Evolutionary conservation across 495 filamentous ascomycete genomes (phyloP).

Genomic region (Lepraria neglecta): DNA sequence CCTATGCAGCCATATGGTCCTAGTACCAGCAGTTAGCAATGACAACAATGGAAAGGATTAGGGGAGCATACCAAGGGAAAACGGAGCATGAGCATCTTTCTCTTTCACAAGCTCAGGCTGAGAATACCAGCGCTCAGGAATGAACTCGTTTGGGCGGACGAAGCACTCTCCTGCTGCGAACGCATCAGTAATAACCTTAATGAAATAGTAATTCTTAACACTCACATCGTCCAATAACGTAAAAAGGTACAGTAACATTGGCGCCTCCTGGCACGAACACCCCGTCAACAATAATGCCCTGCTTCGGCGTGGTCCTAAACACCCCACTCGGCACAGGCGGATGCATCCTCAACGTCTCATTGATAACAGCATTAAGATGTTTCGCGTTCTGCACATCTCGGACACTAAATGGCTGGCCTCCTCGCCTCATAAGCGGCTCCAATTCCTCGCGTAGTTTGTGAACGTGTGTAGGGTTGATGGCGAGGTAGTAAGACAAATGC

Average conservation of each 20-base stretch:
- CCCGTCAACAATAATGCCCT: slow-evolving; percentile 44
- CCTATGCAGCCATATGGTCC: slow-evolving; percentile 35
- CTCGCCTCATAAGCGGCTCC: slow-evolving; percentile 12
- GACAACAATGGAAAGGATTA: background rate
- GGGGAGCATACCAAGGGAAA: slow-evolving; percentile 21
- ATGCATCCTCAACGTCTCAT: slow-evolving; percentile 46
- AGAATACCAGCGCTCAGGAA: slow-evolving; percentile 24
- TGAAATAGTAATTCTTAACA: background rate
- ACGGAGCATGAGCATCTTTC: slow-evolving; percentile 15
- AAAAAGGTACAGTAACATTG: slow-evolving; percentile 36
- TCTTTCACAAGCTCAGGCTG: slow-evolving; percentile 22
- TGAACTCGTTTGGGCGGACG: slow-evolving; percentile 12
- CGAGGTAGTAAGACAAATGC: slow-evolving; percentile 37
- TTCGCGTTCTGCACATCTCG: slow-evolving; percentile 24
- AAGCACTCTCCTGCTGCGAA: slow-evolving; percentile 12
- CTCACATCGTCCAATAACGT: slow-evolving; percentile 35
- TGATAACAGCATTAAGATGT: slow-evolving; percentile 44
- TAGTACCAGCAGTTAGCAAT: background rate
- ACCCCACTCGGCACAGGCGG: slow-evolving; percentile 35
- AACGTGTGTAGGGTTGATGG: slow-evolving; percentile 27
- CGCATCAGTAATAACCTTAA: background rate
- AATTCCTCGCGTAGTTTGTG: slow-evolving; percentile 34
- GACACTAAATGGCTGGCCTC: slow-evolving; percentile 20
- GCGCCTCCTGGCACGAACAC: slow-evolving; percentile 40
- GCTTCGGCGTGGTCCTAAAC: slow-evolving; percentile 38